A percentile compares a stretch with the other conserved stretches of the same genome.
These are phyloP conservation scores for Chenopodium suecicum DNA, from an alignment of 148 eudicot species.

Conservation along the genomic window DNA sequence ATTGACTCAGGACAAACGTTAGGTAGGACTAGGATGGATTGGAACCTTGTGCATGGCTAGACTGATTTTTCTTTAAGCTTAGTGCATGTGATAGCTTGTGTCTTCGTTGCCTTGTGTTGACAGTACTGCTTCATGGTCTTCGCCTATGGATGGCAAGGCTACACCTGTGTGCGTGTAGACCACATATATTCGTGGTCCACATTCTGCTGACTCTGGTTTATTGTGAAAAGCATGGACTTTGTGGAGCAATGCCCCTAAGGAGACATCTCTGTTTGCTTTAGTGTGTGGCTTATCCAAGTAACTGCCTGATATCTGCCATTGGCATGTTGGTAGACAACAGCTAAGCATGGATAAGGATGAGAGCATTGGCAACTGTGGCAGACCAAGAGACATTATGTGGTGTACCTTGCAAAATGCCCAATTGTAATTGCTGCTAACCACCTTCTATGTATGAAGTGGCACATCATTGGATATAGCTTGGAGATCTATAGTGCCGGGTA, in stretches of 20 bases:
- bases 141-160: neutral
- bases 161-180: neutral
- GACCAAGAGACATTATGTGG: neutral
- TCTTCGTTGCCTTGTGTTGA: neutral
- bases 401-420: too few relatives aligned
- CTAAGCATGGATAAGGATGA: neutral
- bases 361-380: neutral
- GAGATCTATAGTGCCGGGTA: neutral
- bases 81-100: neutral
- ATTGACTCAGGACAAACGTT: neutral
- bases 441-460: neutral
- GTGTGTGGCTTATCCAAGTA: neutral
- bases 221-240: neutral
- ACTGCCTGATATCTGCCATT: neutral
- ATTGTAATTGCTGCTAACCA: too few relatives aligned
- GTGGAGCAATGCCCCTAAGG: neutral
- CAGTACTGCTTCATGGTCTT: neutral
- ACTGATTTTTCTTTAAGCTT: neutral
- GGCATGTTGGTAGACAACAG: neutral
- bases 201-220: neutral
- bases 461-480: neutral
- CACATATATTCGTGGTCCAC: neutral
- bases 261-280: neutral
- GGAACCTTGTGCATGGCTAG: neutral
- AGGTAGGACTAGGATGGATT: neutral